Evolutionary conservation across 2,329 filamentous ascomycete genomes (phyloP).

Genomic region (Colletotrichum cereale): DNA sequence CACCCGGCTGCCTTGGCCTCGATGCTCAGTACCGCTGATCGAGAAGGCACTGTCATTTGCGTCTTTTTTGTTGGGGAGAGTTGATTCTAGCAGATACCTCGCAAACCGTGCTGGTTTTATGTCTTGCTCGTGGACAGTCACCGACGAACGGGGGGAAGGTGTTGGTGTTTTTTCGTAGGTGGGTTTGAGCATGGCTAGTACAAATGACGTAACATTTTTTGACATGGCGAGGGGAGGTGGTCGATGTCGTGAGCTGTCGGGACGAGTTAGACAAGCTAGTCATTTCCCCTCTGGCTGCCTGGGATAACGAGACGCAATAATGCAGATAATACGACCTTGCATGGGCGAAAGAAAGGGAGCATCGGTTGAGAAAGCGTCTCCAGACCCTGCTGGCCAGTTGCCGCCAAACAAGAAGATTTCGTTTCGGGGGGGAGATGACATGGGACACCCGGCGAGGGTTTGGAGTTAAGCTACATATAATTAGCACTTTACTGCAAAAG

Average conservation of each 20-base stretch:
- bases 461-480: not conserved
- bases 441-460: constrained; percentile 21
- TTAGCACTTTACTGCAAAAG: constrained; percentile 12
- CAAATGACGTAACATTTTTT: constrained; percentile 32
- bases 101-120: not conserved
- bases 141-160: not conserved
- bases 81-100: constrained; percentile 3
- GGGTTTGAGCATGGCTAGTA: constrained; percentile 6
- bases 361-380: not conserved
- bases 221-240: not conserved
- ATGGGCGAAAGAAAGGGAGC: constrained; percentile 1
- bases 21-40: constrained; percentile 4
- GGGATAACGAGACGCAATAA: constrained; percentile 8
- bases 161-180: constrained; percentile 20
- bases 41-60: not conserved
- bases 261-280: not conserved
- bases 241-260: not conserved
- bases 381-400: not conserved
- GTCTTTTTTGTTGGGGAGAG: constrained; percentile 22
- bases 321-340: constrained; percentile 27
- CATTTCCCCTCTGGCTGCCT: not conserved
- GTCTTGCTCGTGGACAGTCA: constrained; percentile 21
- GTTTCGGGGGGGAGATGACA: constrained; percentile 6
- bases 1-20: constrained; percentile 37
- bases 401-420: constrained; percentile 1